A percentile compares a stretch with the other conserved stretches of the same genome.
phyloP scores from a whole-genome alignment of 176 grass and related monocot species.

The Oropetium thomaeum region DNA sequence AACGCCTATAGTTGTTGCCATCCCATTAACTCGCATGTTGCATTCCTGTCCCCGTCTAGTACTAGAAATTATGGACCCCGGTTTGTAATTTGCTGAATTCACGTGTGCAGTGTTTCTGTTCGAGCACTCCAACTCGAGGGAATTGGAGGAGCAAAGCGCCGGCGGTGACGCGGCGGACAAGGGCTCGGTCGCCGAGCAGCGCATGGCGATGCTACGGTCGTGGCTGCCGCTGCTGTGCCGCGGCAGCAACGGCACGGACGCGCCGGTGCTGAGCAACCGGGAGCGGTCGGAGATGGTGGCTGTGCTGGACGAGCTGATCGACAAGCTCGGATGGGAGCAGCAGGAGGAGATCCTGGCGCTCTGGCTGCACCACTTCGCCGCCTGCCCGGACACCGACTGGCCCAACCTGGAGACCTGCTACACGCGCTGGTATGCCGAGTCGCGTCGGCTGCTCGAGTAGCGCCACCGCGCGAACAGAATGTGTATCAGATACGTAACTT shows the following conservation, averaged over 20 bases:
- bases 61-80: background rate
- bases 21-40: background rate
- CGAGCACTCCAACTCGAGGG: conserved; percentile 55
- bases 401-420: conserved; percentile 78
- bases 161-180: conserved; percentile 24
- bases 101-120: conserved; percentile 60
- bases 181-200: conserved; percentile 1
- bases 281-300: conserved; percentile 75
- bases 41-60: background rate
- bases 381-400: conserved; percentile 71
- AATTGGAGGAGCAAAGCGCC: conserved; percentile 51
- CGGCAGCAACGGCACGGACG: conserved; percentile 63
- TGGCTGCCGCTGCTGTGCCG: conserved; percentile 84
- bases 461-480: background rate
- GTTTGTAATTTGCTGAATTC: background rate
- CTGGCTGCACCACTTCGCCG: conserved; percentile 81
- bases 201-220: conserved; percentile 51
- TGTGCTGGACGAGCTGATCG: conserved; percentile 63
- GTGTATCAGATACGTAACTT: background rate
- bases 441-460: conserved; percentile 47
- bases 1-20: background rate
- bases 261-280: conserved; percentile 50
- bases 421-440: conserved; percentile 71
- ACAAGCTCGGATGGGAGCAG: conserved; percentile 68
- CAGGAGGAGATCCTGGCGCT: conserved; percentile 67